Base-by-base conservation (phyloP, 2,329 filamentous ascomycete species). In the Didymosphaeria variabile region DNA sequence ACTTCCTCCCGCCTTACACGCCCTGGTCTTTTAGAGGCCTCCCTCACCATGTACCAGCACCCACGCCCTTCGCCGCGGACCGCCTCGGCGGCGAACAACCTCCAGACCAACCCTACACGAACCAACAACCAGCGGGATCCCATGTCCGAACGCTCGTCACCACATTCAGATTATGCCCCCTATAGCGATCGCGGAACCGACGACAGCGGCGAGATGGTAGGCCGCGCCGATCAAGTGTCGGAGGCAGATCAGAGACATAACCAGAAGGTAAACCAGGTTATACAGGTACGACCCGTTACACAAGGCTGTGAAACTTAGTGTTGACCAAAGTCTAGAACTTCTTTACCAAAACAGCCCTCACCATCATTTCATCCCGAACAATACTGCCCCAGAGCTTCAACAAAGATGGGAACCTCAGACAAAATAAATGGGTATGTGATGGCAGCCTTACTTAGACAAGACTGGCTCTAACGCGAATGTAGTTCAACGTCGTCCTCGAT, bases 401-500 rank as follows among this genome's bases (percentile, higher is more conserved):
- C 31, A 85, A 84, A 69, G 85, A 85, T 63, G 84, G 87, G 21
- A 84, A 87, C 65, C 87, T 87, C 64, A 91, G 90, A 78, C 85
- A 91, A 54, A 96, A 95, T 76, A 93, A 92, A 88, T 97, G 93
- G 92, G 93, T 94, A 86, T 64, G 90, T 83, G 5, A 8, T 36
- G 12, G 17, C 52, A 38, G 1, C 31, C 3, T 32, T n/a, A 9
- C n/a, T 15, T n/a, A 19, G 3, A 21, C n/a, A 17, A 23, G 13
- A 23, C 23, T 26, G 1, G 19, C 7, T 23, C 53, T 55, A 17
- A 55, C 26, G 71, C 62, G 23, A 17, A 3, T 8, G 12, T 50
- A 98, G 95, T 99, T 97, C 80, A 96, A 97, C 82, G 89, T 97
- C 69, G 91, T 97, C 68, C 90, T 97, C 47, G 91, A 97, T 70